A percentile compares a stretch with the other conserved stretches of the same genome.
phyloP scores from a whole-genome alignment of 257 asterid genomes.

The Rhazya stricta region DNA sequence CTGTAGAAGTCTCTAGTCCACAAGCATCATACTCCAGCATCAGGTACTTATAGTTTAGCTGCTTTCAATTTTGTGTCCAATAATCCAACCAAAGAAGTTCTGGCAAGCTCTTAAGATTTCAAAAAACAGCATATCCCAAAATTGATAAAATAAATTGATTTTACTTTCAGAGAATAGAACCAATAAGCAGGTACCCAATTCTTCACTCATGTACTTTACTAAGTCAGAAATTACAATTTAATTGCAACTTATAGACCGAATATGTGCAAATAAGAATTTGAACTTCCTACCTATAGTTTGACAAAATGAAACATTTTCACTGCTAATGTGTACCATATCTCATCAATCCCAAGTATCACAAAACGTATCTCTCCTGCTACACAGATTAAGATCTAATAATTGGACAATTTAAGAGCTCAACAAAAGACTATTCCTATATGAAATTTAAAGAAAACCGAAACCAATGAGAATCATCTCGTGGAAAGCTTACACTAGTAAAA shows the following conservation, averaged over 20 bases:
- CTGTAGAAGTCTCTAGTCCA: not conserved
- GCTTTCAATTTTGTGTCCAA: not conserved
- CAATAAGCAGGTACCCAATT: not conserved
- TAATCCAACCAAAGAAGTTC: not conserved
- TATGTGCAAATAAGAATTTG: not conserved
- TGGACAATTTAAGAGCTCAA: not conserved
- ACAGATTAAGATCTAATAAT: not conserved
- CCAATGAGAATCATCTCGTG: not conserved
- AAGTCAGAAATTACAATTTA: not conserved
- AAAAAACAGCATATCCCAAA: not conserved
- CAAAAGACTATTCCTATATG: not conserved
- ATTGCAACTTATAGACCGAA: not conserved
- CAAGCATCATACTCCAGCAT: not conserved
- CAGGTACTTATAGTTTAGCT: not conserved
- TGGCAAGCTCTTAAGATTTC: not conserved
- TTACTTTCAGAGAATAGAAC: not conserved
- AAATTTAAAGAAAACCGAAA: not conserved
- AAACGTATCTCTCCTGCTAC: not conserved
- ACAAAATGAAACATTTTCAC: not conserved
- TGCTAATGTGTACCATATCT: not conserved
- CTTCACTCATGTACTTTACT: not conserved
- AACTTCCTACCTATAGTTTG: not conserved
- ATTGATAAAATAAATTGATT: not conserved
- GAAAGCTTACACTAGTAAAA: constrained; percentile 2
- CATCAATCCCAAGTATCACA: not conserved